Base-by-base conservation (phyloP, 2,329 filamentous ascomycete genomes). In the Colletotrichum sp. region DNA sequence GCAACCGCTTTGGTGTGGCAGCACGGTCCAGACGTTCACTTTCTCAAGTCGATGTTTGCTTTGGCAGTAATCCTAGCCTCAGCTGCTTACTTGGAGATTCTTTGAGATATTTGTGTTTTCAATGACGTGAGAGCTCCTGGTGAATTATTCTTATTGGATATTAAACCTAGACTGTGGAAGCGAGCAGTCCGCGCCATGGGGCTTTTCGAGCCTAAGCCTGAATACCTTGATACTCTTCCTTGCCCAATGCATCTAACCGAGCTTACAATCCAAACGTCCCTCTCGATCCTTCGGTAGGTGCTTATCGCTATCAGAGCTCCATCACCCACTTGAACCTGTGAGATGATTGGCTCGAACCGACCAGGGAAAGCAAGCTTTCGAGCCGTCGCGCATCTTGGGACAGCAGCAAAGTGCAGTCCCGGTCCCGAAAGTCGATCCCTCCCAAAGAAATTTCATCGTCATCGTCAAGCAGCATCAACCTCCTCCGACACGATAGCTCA, bases 11-110 rank as follows among this genome's bases (percentile, higher is more conserved):
- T 55, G 39, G 39, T 55, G 52, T 60, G 66, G 59, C 75, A 79
- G 77, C 77, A 78, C 78, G 73, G 71, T 24, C 72, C 81, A 82
- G 78, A 79, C 79, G 82, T 78, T 73, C 65, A 66, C 72, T 60
- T 21, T 34, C 57, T 57, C 28, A 68, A 32, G n/a, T 52, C 57
- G 6, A n/a, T 73, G 18, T 18, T 76, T 76, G 44, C 49, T 15
- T 77, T 71, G 59, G 66, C 59, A 44, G 32, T 12, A 39, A 21
- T 32, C 15, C 62, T 18, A 24, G 21, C 24, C n/a, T 15, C 16
- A 21, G 60, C 44, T 21, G n/a, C n/a, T 7, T 21, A 21, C 39
- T n/a, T n/a, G 18, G 39, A 59, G n/a, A 52, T 30, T 59, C 10
- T 18, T 59, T 59, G 24, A 28, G 24, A 52, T 24, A 12, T 7